Evolutionary conservation across 768 basidiomycete species (phyloP).

Genomic region (Leccinum olivaceopallidum): DNA sequence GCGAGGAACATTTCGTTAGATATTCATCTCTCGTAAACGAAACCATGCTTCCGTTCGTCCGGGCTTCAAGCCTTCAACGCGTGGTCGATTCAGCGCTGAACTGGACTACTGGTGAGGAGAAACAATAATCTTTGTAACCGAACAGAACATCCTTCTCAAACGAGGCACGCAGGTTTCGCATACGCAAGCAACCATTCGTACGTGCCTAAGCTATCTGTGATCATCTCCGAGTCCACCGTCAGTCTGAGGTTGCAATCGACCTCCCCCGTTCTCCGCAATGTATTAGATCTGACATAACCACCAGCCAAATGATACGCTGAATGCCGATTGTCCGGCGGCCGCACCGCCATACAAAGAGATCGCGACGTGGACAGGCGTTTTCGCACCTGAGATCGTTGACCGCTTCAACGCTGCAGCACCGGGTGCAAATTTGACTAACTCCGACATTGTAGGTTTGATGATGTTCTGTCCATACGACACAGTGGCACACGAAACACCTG

Average conservation of each 20-base stretch:
- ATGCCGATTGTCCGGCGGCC: slow-evolving; percentile 52
- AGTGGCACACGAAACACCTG: slow-evolving; percentile 44
- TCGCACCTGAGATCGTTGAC: slow-evolving; percentile 50
- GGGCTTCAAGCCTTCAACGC: slow-evolving; percentile 47
- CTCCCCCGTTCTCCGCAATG: not conserved
- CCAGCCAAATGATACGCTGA: slow-evolving; percentile 67
- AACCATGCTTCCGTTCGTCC: slow-evolving; percentile 49
- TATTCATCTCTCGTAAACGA: slow-evolving; percentile 48
- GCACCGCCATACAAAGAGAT: slow-evolving; percentile 30
- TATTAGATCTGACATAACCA: not conserved
- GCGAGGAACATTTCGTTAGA: slow-evolving; percentile 47
- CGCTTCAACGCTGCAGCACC: slow-evolving; percentile 62
- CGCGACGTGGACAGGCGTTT: slow-evolving; percentile 51
- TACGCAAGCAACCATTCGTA: slow-evolving; percentile 46
- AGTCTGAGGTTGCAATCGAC: slow-evolving; percentile 12
- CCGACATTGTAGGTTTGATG: slow-evolving; percentile 60
- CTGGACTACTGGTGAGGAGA: slow-evolving; percentile 56
- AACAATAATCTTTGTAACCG: not conserved
- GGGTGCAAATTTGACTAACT: slow-evolving; percentile 55
- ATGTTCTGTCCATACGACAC: slow-evolving; percentile 78
- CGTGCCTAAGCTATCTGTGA: slow-evolving; percentile 51
- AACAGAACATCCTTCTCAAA: not conserved
- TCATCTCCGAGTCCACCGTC: slow-evolving; percentile 53
- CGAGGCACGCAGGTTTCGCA: slow-evolving; percentile 38
- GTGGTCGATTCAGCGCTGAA: slow-evolving; percentile 67